phyloP scores from a whole-genome alignment of 2,329 filamentous ascomycete species.

The Blumeria hordei region DNA sequence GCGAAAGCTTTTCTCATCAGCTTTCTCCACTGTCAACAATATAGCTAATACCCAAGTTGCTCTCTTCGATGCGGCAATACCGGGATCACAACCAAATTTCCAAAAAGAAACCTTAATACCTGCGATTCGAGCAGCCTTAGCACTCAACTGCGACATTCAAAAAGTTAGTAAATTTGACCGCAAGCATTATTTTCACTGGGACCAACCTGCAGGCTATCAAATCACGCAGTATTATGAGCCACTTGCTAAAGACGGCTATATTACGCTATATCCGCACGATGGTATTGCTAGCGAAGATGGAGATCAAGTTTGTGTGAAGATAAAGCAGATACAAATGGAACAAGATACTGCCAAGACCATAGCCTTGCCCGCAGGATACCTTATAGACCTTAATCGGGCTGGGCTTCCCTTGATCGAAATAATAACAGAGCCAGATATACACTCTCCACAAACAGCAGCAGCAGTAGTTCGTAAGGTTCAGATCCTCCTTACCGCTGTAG shows the following conservation, averaged over 20 bases:
- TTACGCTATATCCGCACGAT: conserved; percentile 51
- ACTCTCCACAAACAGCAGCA: conserved; percentile 66
- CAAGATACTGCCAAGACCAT: conserved; percentile 94
- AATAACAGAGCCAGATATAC: conserved; percentile 74
- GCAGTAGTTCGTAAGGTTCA: conserved; percentile 80
- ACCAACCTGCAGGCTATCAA: conserved; percentile 89
- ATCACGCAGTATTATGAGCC: conserved; percentile 86
- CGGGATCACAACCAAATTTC: conserved; percentile 70
- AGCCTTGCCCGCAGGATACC: conserved; percentile 48
- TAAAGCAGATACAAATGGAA: conserved; percentile 90
- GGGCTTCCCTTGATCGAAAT: conserved; percentile 84
- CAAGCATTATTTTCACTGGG: conserved; percentile 98
- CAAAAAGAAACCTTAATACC: conserved; percentile 66
- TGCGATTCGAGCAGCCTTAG: conserved; percentile 70
- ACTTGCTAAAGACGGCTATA: conserved; percentile 41
- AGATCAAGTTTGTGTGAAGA: conserved; percentile 45
- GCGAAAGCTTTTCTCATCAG: conserved; percentile 69
- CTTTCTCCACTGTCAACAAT: conserved; percentile 37
- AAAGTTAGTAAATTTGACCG: conserved; percentile 65
- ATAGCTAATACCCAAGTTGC: conserved; percentile 69
- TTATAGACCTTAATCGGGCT: conserved; percentile 85
- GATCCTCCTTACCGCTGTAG: conserved; percentile 49
- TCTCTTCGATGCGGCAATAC: conserved; percentile 70
- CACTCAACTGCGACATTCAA: conserved; percentile 59
- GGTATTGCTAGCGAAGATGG: conserved; percentile 57